Percentiles rank a stretch among this genome's conserved stretches.
Evolutionary conservation across 2,329 filamentous ascomycete species (phyloP).

Genomic region (Calonectria henricotiae): DNA sequence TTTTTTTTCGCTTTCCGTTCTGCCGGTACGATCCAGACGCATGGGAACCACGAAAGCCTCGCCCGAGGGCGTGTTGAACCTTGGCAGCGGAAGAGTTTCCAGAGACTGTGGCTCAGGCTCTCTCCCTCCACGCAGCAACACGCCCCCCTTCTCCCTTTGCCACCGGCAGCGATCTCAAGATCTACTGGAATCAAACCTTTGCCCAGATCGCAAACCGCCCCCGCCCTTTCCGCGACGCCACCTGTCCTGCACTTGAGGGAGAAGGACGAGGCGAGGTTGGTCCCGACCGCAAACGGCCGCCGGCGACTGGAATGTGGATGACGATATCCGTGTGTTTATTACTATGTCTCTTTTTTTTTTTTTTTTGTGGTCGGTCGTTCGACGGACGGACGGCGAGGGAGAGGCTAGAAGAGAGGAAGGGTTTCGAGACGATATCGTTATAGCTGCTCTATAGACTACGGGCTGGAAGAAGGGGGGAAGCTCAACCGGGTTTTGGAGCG

Average conservation of each 20-base stretch:
- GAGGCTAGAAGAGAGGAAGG: background rate
- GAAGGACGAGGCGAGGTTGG: background rate
- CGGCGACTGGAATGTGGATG: slow-evolving; percentile 38
- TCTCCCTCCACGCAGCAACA: background rate
- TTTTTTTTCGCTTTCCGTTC: slow-evolving; percentile 22
- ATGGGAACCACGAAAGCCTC: slow-evolving; percentile 24
- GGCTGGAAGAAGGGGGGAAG: no score
- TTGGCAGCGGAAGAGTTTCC: slow-evolving; percentile 1
- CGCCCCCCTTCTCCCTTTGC: slow-evolving; percentile 1
- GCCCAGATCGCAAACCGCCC: slow-evolving; percentile 20
- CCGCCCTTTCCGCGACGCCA: slow-evolving; percentile 24
- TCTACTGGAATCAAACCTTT: slow-evolving; percentile 14
- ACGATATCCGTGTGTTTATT: slow-evolving; percentile 15
- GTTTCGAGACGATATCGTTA: background rate
- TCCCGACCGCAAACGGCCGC: slow-evolving; percentile 28
- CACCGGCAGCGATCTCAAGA: background rate
- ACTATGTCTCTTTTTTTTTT: no score
- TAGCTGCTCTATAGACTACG: slow-evolving; percentile 3
- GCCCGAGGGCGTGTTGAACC: slow-evolving; percentile 23
- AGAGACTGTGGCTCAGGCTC: background rate
- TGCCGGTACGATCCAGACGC: slow-evolving; percentile 29
- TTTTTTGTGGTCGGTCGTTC: slow-evolving; percentile 2
- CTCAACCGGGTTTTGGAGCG: background rate
- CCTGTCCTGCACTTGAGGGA: background rate
- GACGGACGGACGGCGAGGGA: slow-evolving; percentile 23